Percentiles rank a stretch among this genome's conserved stretches.
Evolutionary conservation across 2,329 filamentous ascomycete genomes (phyloP).

Genomic region (Helicocarpus griseus): DNA sequence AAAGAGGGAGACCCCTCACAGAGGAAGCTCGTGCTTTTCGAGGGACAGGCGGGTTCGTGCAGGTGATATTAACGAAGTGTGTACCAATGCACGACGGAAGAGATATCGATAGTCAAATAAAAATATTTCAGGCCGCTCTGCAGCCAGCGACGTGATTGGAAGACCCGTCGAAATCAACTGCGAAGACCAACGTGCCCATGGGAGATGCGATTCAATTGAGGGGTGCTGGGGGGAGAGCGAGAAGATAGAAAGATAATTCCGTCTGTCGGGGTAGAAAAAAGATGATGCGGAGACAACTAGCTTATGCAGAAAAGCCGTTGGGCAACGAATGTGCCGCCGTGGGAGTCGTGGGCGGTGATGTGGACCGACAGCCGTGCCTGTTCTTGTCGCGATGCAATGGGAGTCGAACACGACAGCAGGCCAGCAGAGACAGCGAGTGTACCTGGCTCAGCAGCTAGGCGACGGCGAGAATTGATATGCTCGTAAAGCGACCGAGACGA

Average conservation of each 20-base stretch:
- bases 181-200: background rate
- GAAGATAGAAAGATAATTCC: background rate
- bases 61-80: background rate
- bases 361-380: background rate
- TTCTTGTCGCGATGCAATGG: background rate
- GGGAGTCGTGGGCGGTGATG: background rate
- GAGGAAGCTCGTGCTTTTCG: background rate
- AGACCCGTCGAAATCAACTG: background rate
- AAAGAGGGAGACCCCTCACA: background rate
- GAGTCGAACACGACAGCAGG: constrained; percentile 6
- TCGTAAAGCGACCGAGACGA: background rate
- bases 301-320: background rate
- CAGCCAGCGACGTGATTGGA: background rate
- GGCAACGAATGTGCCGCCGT: background rate
- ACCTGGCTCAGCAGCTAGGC: background rate
- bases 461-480: background rate
- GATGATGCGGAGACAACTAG: background rate
- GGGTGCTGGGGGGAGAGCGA: background rate
- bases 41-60: background rate
- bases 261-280: too few species aligned
- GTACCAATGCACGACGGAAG: background rate
- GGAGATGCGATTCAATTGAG: background rate
- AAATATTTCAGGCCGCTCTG: constrained; percentile 8
- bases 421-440: background rate
- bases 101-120: background rate